A percentile compares a stretch with the other conserved stretches of the same genome.
phyloP scores from a whole-genome alignment of 352 stramenopile genomes.

The Globisporangium mamillatum region DNA sequence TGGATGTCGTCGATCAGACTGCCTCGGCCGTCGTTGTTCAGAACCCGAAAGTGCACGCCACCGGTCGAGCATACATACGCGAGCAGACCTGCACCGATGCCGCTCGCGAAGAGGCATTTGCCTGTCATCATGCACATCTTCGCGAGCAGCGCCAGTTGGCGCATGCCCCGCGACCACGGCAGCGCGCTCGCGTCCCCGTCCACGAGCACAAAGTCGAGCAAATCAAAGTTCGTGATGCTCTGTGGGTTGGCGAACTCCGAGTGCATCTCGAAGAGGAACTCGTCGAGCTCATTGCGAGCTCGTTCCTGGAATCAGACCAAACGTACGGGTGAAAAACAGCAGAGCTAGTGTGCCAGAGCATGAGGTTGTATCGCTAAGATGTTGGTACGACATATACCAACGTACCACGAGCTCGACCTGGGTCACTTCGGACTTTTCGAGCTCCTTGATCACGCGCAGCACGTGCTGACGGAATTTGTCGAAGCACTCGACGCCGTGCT shows the following conservation, averaged over 20 bases:
- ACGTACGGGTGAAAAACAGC: not conserved
- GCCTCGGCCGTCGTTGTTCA: slow-evolving; percentile 65
- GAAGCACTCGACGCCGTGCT: slow-evolving; percentile 39
- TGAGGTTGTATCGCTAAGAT: not conserved
- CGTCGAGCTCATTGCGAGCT: slow-evolving; percentile 55
- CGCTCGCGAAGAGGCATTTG: slow-evolving; percentile 73
- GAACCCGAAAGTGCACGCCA: slow-evolving; percentile 49
- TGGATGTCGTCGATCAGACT: slow-evolving; percentile 40
- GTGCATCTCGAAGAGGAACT: slow-evolving; percentile 77
- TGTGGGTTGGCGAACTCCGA: slow-evolving; percentile 60
- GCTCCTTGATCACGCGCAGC: slow-evolving; percentile 39
- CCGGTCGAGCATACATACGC: slow-evolving; percentile 73
- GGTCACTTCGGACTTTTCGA: slow-evolving; percentile 66
- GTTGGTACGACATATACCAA: not conserved
- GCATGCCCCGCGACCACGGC: slow-evolving; percentile 58
- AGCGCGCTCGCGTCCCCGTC: slow-evolving; percentile 60
- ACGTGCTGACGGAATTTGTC: slow-evolving; percentile 55
- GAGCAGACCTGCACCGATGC: slow-evolving; percentile 53
- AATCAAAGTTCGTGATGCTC: slow-evolving; percentile 76
- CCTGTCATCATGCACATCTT: slow-evolving; percentile 91
- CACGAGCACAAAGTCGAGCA: slow-evolving; percentile 79
- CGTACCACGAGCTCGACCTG: slow-evolving; percentile 58
- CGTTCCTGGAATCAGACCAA: slow-evolving; percentile 40
- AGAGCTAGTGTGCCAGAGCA: not conserved
- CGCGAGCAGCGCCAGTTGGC: slow-evolving; percentile 55